Conservation (phyloP, 176 grass and related monocot genomes). For the Otatea glauca region DNA sequence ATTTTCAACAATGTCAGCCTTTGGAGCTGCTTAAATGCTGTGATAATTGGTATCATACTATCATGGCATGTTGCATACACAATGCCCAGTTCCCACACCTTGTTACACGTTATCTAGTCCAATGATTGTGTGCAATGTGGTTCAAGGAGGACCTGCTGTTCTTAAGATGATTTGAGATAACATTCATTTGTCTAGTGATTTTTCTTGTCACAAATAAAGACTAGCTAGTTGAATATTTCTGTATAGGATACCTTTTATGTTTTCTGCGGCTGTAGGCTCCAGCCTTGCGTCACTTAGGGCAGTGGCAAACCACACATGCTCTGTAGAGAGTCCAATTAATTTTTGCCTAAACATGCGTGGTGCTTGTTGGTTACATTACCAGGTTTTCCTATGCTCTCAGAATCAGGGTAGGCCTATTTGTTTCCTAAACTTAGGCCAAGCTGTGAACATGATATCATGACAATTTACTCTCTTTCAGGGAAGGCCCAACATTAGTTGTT, state of each 20-base stretch:
- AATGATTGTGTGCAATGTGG: neutral
- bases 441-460: constrained; percentile 25
- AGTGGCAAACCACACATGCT: neutral
- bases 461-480: constrained; percentile 56
- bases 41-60: neutral
- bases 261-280: neutral
- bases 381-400: constrained; percentile 5
- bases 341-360: constrained; percentile 9
- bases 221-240: neutral
- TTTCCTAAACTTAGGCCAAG: constrained; percentile 18
- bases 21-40: neutral
- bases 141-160: neutral
- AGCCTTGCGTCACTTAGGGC: neutral
- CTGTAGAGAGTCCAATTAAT: neutral
- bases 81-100: neutral
- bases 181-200: neutral
- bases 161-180: neutral
- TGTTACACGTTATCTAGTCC: neutral
- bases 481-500: constrained; percentile 83
- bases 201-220: constrained; percentile 6
- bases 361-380: neutral
- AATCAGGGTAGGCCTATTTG: constrained; percentile 16
- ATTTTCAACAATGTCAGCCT: neutral
- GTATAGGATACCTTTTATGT: neutral
- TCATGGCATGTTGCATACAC: neutral